Evolutionary conservation across 2,329 filamentous ascomycete species (phyloP).

Genomic region (Fusarium kyushuense): DNA sequence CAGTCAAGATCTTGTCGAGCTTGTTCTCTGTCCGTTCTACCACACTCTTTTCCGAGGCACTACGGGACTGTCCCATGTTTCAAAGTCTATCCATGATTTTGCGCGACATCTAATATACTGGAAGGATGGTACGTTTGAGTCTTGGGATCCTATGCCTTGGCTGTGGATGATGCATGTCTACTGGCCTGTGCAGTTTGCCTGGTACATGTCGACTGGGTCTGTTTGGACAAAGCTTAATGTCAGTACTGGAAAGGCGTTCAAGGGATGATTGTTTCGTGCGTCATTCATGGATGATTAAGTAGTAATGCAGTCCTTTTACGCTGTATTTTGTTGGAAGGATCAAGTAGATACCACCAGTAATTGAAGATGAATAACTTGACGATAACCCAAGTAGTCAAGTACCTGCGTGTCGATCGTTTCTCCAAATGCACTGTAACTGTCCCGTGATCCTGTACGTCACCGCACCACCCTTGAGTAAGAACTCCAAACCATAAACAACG

Average conservation of each 20-base stretch:
- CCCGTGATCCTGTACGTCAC: background rate
- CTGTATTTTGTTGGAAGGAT: background rate
- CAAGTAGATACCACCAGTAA: background rate
- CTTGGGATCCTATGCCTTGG: slow-evolving; percentile 68
- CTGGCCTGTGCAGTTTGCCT: slow-evolving; percentile 65
- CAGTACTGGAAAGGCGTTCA: slow-evolving; percentile 64
- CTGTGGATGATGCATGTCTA: slow-evolving; percentile 69
- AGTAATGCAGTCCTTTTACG: background rate
- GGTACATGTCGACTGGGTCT: slow-evolving; percentile 57
- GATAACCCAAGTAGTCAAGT: background rate
- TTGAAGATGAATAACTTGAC: background rate
- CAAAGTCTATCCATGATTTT: slow-evolving; percentile 48
- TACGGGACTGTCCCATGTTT: slow-evolving; percentile 35
- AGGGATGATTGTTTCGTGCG: background rate
- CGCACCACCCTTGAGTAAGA: background rate
- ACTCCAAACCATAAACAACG: background rate
- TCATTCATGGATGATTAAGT: background rate
- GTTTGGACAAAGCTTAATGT: slow-evolving; percentile 75
- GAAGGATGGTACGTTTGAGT: slow-evolving; percentile 66
- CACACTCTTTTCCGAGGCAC: slow-evolving; percentile 47
- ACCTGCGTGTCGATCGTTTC: background rate
- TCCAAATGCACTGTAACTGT: background rate
- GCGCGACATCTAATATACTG: slow-evolving; percentile 59
- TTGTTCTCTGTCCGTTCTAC: slow-evolving; percentile 61
- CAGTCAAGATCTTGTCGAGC: slow-evolving; percentile 71